Conservation (phyloP, 768 basidiomycete genomes). For the Lentinula sp. region DNA sequence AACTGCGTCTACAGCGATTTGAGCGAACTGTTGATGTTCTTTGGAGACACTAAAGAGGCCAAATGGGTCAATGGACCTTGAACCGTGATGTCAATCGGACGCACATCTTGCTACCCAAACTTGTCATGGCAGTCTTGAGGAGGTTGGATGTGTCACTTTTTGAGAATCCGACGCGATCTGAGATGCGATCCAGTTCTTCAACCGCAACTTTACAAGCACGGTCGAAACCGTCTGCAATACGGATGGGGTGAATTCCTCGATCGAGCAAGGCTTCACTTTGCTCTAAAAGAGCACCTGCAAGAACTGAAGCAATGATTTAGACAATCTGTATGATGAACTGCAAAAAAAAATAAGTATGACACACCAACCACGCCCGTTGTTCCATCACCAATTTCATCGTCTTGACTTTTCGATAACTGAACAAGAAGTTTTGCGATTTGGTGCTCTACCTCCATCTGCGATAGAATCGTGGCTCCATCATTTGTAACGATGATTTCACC, state of each 20-base stretch:
- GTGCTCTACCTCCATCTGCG: conserved; percentile 99
- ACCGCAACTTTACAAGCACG: conserved; percentile 89
- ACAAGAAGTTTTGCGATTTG: conserved; percentile 98
- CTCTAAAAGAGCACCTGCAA: conserved; percentile 95
- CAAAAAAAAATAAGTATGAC: conserved; percentile 22
- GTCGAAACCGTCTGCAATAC: conserved; percentile 98
- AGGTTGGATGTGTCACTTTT: conserved; percentile 79
- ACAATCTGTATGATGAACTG: not conserved
- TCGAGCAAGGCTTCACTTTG: conserved; percentile 96
- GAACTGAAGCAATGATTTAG: conserved; percentile 43
- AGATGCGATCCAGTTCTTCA: conserved; percentile 83
- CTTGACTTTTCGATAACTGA: conserved; percentile 94
- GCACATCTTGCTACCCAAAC: conserved; percentile 96
- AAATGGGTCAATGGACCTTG: not conserved
- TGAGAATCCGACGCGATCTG: conserved; percentile 85
- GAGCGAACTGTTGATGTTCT: conserved; percentile 90
- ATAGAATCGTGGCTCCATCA: conserved; percentile 96
- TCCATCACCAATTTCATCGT: conserved; percentile 99
- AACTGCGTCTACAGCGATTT: conserved; percentile 97
- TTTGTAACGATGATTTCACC: conserved; percentile 99
- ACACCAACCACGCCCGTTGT: conserved; percentile 98
- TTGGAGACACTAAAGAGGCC: conserved; percentile 76
- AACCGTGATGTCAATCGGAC: conserved; percentile 16
- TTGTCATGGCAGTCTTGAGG: conserved; percentile 92
- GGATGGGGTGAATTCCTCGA: conserved; percentile 97